These are phyloP conservation scores for Xylaria telfairii DNA, from an alignment of 495 filamentous ascomycete genomes.

Conservation along the genomic window DNA sequence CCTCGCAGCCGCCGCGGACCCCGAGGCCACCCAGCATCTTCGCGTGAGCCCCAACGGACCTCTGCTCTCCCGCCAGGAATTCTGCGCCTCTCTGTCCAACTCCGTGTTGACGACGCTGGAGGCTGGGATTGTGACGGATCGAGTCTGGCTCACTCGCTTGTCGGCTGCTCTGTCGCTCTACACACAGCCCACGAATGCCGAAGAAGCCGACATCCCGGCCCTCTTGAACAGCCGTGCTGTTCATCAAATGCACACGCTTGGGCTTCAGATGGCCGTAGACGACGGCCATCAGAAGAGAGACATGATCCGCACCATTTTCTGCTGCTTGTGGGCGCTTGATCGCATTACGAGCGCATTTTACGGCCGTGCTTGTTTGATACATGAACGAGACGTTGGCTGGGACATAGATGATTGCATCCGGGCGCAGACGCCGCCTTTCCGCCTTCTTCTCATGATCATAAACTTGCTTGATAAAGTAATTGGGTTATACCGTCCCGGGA, in stretches of 20 bases:
- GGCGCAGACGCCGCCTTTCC: slow-evolving; percentile 50
- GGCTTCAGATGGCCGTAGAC: slow-evolving; percentile 61
- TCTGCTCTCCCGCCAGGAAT: slow-evolving; percentile 42
- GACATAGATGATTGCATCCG: slow-evolving; percentile 58
- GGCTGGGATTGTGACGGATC: slow-evolving; percentile 39
- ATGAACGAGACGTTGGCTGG: slow-evolving; percentile 67
- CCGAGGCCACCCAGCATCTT: slow-evolving; percentile 44
- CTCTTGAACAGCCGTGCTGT: slow-evolving; percentile 44
- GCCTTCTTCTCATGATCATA: slow-evolving; percentile 53
- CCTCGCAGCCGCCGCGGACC: slow-evolving; percentile 56
- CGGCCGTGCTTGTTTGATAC: slow-evolving; percentile 68
- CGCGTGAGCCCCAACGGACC: slow-evolving; percentile 34
- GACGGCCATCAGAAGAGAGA: slow-evolving; percentile 35
- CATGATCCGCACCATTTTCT: slow-evolving; percentile 58
- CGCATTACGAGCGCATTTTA: slow-evolving; percentile 67
- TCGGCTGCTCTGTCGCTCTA: slow-evolving; percentile 42
- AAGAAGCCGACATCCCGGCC: slow-evolving; percentile 41
- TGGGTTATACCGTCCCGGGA: slow-evolving; percentile 67
- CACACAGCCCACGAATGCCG: slow-evolving; percentile 40
- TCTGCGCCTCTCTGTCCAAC: slow-evolving; percentile 44
- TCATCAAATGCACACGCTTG: slow-evolving; percentile 69
- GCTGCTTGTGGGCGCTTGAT: slow-evolving; percentile 72
- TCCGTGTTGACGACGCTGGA: slow-evolving; percentile 42
- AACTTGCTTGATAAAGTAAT: slow-evolving; percentile 69
- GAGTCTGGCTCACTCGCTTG: slow-evolving; percentile 40